Evolutionary conservation across 805 yeast genomes (phyloP), one percentile per base, ranked within the genome.

Genomic region (Blastobotrys mokoenaii): DNA sequence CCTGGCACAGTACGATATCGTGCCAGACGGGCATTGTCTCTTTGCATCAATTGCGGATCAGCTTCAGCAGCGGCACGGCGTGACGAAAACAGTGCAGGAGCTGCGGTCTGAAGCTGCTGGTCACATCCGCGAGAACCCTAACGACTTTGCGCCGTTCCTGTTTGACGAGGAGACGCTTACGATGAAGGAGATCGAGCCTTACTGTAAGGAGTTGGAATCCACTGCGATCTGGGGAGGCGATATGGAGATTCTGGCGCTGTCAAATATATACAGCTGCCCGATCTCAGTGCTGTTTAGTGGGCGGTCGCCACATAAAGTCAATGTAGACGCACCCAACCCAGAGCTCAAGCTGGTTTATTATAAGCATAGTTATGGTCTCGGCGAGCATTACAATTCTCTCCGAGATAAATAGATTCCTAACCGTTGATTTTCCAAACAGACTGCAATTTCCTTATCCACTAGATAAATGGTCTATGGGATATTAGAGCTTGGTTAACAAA

Each of bases 151-250:
- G 3, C 96, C 97, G 12, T 90, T 83, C 56, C 64, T 90, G 52
- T 81, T 87, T 57, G 95, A 86, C 60, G 96, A 87, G 53, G 69
- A 66, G 11, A 82, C 89, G 1, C 71, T 80, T 69, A 67, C 74
- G 6, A 53, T 85, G 48, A 71, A 73, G 41, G 83, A 84, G 51
- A 64, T 89, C 25, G 80, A 75, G 33, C 76, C 76, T 17, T 93
- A 93, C 61, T 74, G 85, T 2, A 62, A 68, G 2, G 82, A 80
- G 50, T 71, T 90, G 47, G 83, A 75, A 48, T 69, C 62, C n/a
- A 86, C 96, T 0, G 80, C 95, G 0, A 76, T 84, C 70, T 90
- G 98, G 98, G 98, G 98, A 20, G 93, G 96, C 7, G 97, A 93
- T 56, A 69, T 87, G 69, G 98, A 90, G 67, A 79, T 90, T 15